Conservation (phyloP, 768 basidiomycete genomes). For the Mycena haematopus region DNA sequence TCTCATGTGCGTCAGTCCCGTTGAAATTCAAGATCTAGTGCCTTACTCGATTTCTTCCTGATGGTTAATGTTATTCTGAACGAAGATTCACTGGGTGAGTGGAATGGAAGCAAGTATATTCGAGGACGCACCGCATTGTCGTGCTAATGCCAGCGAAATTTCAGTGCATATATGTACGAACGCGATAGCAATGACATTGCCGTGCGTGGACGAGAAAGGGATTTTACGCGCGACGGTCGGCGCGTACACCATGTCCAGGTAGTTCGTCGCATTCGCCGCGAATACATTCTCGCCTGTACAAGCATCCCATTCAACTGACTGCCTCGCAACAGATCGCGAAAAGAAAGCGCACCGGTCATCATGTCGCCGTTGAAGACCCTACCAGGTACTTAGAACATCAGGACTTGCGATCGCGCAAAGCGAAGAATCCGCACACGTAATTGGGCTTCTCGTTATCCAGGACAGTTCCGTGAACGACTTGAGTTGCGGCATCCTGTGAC, state of each 20-base stretch:
- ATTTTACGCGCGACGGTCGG: slow-evolving; percentile 26
- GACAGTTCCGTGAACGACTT: slow-evolving; percentile 20
- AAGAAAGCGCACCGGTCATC: slow-evolving; percentile 23
- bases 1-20: slow-evolving; percentile 13
- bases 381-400: not conserved
- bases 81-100: not conserved
- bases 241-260: slow-evolving; percentile 24
- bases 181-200: slow-evolving; percentile 20
- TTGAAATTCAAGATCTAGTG: not conserved
- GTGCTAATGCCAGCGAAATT: slow-evolving; percentile 19
- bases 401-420: not conserved
- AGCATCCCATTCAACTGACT: not conserved
- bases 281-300: slow-evolving; percentile 27
- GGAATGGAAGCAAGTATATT: not conserved
- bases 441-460: slow-evolving; percentile 25
- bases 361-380: slow-evolving; percentile 30
- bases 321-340: not conserved
- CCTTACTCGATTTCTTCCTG: slow-evolving; percentile 27
- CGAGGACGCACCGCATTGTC: slow-evolving; percentile 24
- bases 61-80: slow-evolving; percentile 28
- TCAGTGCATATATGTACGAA: not conserved
- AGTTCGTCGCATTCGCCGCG: slow-evolving; percentile 25
- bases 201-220: slow-evolving; percentile 29
- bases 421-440: slow-evolving; percentile 11
- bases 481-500: slow-evolving; percentile 21